Evolutionary conservation across 495 filamentous ascomycete species (phyloP), one percentile per base, ranked within the genome.

Genomic region (Aspergillus bridgeri): DNA sequence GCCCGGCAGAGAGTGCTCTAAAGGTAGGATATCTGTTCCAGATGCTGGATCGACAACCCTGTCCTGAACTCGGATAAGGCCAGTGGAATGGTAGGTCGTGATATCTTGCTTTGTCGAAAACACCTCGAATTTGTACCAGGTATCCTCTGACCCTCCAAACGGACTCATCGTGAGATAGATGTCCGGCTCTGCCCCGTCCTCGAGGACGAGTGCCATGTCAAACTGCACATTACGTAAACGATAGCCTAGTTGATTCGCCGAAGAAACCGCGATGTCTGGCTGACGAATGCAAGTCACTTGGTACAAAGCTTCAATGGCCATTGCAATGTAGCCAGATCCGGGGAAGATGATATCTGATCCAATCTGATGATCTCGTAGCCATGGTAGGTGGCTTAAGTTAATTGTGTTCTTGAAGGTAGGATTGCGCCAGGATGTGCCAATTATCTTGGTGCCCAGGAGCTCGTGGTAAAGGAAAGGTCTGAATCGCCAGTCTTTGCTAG

Each of bases 351-450:
- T 58, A 18, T 75, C 65, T 1, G 54, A 61, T 13, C 68, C 65
- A 3, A 83, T 62, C 6, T 48, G 33, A 57, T 85, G 81, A 51
- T 82, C 78, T 6, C 61, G 51, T 9, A 82, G 53, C 82, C 82
- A 85, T 0, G 79, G 78, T 1, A 74, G 62, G 15, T 77, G 68
- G 21, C 61, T 59, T 0, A 75, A 58, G 9, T 69, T 69, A 4
- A 81, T 43, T 15, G 75, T 61, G 13, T 60, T 75, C 42, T 77
- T 69, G 79, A 46, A 78, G 19, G 68, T 58, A 0, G 76, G 79
- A 15, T 75, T 73, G 2, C 67, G 58, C 17, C 69, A 64, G 17
- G 66, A 64, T 0, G 67, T 69, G 33, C 65, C 77, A 7, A 71
- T 59, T 1, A 75, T 66, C 18, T 72, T 58, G 2, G 57, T 64